These are phyloP conservation scores for Atalantia buxifolia DNA, from an alignment of 345 rosid species.

Conservation along the genomic window DNA sequence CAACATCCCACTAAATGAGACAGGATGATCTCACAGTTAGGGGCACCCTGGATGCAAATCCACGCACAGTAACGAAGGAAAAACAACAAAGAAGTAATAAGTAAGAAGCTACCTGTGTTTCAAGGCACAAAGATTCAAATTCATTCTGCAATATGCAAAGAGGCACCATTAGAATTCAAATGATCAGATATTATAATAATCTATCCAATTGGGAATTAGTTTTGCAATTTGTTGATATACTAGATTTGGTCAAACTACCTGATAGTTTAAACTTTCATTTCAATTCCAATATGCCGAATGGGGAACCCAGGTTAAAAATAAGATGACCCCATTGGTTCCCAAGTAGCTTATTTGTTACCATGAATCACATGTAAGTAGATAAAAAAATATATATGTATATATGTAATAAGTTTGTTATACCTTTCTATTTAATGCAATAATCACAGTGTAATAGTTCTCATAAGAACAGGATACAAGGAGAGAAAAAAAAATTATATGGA, in stretches of 20 bases:
- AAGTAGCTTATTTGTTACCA: neutral
- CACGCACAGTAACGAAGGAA: neutral
- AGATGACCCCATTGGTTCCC: neutral
- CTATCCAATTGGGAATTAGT: neutral
- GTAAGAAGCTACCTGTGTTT: conserved; percentile 44
- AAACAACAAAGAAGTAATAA: neutral
- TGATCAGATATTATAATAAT: neutral
- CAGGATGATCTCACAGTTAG: neutral
- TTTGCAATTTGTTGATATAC: neutral
- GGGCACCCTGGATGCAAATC: neutral
- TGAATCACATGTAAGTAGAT: neutral
- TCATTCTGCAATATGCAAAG: conserved; percentile 47
- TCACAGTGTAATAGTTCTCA: neutral
- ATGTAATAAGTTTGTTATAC: neutral
- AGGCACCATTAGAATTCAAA: conserved; percentile 2
- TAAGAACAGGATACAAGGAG: neutral
- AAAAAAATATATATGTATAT: neutral
- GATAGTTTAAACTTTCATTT: neutral
- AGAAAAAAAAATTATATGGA: neutral
- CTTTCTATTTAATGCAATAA: neutral
- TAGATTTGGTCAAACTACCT: neutral
- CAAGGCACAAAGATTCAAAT: conserved; percentile 55
- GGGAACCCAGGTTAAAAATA: neutral
- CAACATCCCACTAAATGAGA: neutral
- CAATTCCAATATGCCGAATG: neutral